Evolutionary conservation across 1,139 yeast species (phyloP), one percentile per base, ranked within the genome.

Genomic region (Sugiyamaella xylanicola): DNA sequence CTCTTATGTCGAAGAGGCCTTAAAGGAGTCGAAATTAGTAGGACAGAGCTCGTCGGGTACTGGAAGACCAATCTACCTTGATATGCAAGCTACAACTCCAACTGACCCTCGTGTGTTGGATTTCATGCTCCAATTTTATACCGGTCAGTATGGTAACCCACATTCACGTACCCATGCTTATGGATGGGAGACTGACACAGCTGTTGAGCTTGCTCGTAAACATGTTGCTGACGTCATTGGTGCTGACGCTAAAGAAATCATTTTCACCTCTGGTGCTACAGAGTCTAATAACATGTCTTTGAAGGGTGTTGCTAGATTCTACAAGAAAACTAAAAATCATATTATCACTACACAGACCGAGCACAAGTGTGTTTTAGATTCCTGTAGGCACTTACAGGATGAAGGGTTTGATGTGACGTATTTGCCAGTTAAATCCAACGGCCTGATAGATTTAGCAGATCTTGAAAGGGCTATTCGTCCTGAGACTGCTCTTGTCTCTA

Each of bases 171-270:
- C 99, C 11, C 98, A 93, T 70, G 83, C 96, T n/a, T 93, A 93
- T 70, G 99, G 99, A 37, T 93, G 99, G 99, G 99, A 93, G 74
- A 88, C 99, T 4, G 97, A 92, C 58, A 82, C 81, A 64, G 97
- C 87, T 59, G 95, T 95, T 36, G 99, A 93, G 69, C 77, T 76
- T 56, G 96, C 99, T 2, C 83, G 99, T 67, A 79, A 77, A 53
- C 80, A 91, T 65, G 79, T 93, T 55, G 98, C 99, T 2, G 77
- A 78, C 40, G 81, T 93, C 53, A 91, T 95, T 64, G 83, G 84
- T 39, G 99, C 99, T 22, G 97, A 93, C 70, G 91, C 98, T 50
- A 93, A 92, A 75, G 99, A 95, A 74, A 93, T 93, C 65, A 87
- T 93, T 54, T 92, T 93, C 77, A 93, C 98, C 0, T 87, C 96